These are phyloP conservation scores for Physcomitrium patens DNA, from an alignment of 225 moss, liverwort and hornwort genomes.

Conservation along the genomic window DNA sequence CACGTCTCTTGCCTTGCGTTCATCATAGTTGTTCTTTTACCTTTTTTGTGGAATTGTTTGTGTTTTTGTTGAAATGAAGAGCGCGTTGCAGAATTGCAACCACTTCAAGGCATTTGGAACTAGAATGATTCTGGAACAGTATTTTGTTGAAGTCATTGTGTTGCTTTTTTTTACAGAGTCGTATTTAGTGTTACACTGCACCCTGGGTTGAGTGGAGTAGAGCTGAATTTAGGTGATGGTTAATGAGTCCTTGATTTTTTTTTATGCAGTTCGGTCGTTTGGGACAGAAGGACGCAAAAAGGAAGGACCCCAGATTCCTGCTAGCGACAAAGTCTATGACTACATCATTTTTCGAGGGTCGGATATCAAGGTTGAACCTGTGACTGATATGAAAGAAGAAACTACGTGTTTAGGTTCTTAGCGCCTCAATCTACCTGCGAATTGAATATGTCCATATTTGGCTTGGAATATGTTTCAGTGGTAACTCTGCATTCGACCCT, in stretches of 20 bases:
- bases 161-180: background rate
- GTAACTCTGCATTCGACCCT: background rate
- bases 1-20: too few species aligned
- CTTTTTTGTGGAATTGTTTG: too few species aligned
- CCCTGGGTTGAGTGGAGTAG: background rate
- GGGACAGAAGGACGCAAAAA: slow-evolving; percentile 99
- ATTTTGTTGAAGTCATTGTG: background rate
- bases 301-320: slow-evolving; percentile 97
- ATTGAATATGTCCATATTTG: slow-evolving; percentile 1
- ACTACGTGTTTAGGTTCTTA: too few species aligned
- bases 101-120: too few species aligned
- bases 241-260: slow-evolving; percentile 11
- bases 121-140: too few species aligned
- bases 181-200: background rate
- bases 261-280: slow-evolving; percentile 86
- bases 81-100: too few species aligned
- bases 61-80: too few species aligned
- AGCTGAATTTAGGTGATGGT: background rate
- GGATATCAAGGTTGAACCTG: slow-evolving; percentile 80
- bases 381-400: background rate
- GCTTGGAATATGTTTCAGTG: background rate
- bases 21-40: too few species aligned
- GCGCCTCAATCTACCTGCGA: background rate
- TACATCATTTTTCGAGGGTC: slow-evolving; percentile 99
- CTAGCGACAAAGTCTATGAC: slow-evolving; percentile 99